Percentiles rank a stretch among this genome's conserved stretches.
phyloP scores from a whole-genome alignment of 495 filamentous ascomycete species.

The Xylaria flabelliformis region DNA sequence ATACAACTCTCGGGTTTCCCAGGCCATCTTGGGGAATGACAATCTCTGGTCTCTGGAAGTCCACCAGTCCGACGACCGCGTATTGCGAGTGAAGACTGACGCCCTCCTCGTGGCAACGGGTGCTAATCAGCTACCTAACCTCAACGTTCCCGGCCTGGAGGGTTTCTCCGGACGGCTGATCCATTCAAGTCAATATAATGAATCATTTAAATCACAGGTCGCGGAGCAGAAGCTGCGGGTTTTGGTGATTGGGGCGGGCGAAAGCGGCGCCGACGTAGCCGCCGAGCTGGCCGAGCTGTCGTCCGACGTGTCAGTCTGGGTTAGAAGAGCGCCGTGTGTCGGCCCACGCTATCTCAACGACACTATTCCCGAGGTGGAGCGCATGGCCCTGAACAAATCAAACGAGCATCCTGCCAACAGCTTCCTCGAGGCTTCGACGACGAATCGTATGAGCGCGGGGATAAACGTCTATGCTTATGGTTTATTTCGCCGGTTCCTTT shows the following conservation, averaged over 20 bases:
- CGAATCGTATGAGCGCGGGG: conserved; percentile 26
- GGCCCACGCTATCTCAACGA: neutral
- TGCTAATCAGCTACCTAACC: neutral
- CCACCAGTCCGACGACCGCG: neutral
- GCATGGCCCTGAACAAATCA: conserved; percentile 18
- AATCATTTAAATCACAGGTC: neutral
- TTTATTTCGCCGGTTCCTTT: conserved; percentile 23
- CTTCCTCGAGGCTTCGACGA: conserved; percentile 27
- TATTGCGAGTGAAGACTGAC: neutral
- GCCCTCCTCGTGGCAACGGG: neutral
- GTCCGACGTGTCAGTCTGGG: neutral
- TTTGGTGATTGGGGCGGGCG: neutral
- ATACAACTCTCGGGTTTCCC: neutral
- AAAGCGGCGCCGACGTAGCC: neutral
- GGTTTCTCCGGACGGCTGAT: neutral
- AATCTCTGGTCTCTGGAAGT: neutral
- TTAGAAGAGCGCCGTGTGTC: neutral
- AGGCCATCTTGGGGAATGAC: neutral
- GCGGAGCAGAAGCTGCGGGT: neutral
- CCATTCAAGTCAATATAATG: neutral
- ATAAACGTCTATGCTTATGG: conserved; percentile 26
- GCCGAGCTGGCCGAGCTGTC: neutral
- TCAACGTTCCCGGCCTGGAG: neutral
- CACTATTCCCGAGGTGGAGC: neutral
- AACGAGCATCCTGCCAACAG: conserved; percentile 17